phyloP scores from a whole-genome alignment of 192 early-diverging fungal genomes.

The Backusella sp. region DNA sequence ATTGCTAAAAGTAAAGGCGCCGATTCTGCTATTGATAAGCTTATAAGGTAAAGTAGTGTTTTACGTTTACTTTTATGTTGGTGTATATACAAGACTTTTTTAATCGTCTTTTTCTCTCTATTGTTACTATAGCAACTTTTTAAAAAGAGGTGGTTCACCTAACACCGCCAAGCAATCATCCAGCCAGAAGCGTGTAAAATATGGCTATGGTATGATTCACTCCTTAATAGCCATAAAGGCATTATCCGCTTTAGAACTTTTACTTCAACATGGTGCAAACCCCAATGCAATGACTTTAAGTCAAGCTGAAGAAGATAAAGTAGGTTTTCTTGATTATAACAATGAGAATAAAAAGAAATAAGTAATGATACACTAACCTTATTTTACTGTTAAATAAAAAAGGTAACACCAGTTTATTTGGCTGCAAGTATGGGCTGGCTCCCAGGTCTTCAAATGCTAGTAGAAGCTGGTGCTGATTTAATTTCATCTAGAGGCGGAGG shows the following conservation, averaged over 20 bases:
- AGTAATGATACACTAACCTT: background rate
- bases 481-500: constrained; percentile 24
- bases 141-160: constrained; percentile 35
- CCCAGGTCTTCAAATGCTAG: constrained; percentile 30
- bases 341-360: background rate
- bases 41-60: constrained; percentile 29
- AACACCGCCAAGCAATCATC: constrained; percentile 37
- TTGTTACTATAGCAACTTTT: constrained; percentile 27
- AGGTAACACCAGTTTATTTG: constrained; percentile 29
- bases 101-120: background rate
- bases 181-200: constrained; percentile 17
- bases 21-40: constrained; percentile 33
- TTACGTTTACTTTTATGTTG: background rate
- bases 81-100: background rate
- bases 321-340: background rate
- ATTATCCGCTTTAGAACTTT: constrained; percentile 14
- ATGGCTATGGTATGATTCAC: constrained; percentile 41
- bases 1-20: constrained; percentile 33
- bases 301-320: constrained; percentile 33
- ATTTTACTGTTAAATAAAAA: background rate
- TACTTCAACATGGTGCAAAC: constrained; percentile 37
- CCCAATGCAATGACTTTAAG: constrained; percentile 34
- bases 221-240: constrained; percentile 29
- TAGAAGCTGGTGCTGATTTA: constrained; percentile 33
- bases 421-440: constrained; percentile 38